Evolutionary conservation across 1,284 basidiomycete genomes (phyloP).

Genomic region (Sporisorium exsertum): DNA sequence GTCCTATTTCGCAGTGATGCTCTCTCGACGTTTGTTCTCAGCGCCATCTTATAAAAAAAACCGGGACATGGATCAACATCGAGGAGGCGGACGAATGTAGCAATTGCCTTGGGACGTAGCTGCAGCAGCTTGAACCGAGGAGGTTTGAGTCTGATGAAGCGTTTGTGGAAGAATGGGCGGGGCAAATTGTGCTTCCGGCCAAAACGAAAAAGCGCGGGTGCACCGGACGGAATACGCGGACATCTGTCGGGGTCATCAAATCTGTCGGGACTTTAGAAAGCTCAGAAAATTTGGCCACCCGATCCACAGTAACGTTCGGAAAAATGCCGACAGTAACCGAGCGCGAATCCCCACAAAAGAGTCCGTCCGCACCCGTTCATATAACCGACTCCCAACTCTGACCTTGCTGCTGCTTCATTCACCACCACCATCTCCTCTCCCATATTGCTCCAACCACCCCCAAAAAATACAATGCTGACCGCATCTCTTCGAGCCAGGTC

Average conservation of each 20-base stretch:
- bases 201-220: background rate
- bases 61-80: too few relatives aligned
- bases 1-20: background rate
- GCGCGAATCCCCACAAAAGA: background rate
- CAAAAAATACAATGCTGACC: slow-evolving; percentile 20
- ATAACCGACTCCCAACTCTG: too few relatives aligned
- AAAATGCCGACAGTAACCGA: too few relatives aligned
- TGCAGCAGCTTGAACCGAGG: background rate
- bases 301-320: too few relatives aligned
- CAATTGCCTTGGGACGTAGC: too few relatives aligned
- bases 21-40: too few relatives aligned
- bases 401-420: background rate
- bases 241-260: background rate
- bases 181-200: slow-evolving; percentile 26
- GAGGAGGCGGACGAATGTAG: background rate
- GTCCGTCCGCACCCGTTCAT: background rate
- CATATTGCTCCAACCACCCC: background rate
- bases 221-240: slow-evolving; percentile 43
- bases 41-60: too few relatives aligned
- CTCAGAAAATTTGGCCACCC: too few relatives aligned
- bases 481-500: slow-evolving; percentile 27
- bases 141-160: background rate
- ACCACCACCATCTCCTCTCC: background rate
- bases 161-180: background rate
- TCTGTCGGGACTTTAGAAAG: background rate